phyloP scores from a whole-genome alignment of 1,284 basidiomycete genomes.

The Fistulina hepatica region DNA sequence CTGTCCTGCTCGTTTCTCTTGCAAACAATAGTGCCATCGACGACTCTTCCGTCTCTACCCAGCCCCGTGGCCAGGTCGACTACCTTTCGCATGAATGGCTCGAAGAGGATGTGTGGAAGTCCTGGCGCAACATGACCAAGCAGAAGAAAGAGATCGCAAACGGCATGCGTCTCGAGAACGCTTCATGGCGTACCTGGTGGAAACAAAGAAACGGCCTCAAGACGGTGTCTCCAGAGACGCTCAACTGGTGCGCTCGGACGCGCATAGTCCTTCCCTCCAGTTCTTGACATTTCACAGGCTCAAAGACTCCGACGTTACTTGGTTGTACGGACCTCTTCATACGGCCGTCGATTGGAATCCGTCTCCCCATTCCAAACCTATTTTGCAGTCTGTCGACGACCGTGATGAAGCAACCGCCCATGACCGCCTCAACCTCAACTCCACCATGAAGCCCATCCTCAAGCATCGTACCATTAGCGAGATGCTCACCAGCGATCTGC shows the following conservation, averaged over 20 bases:
- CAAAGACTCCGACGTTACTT: conserved; percentile 98
- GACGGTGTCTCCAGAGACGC: conserved; percentile 92
- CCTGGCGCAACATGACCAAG: conserved; percentile 96
- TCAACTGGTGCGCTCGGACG: conserved; percentile 76
- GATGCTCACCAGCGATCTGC: conserved; percentile 61
- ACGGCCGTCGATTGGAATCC: conserved; percentile 72
- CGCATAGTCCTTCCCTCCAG: conserved; percentile 7
- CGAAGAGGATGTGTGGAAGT: conserved; percentile 97
- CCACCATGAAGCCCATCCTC: conserved; percentile 72
- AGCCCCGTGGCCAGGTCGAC: conserved; percentile 66
- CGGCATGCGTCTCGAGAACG: conserved; percentile 91
- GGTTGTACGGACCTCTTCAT: conserved; percentile 96
- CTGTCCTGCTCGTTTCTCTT: conserved; percentile 55
- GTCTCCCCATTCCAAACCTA: conserved; percentile 34
- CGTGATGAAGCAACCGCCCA: conserved; percentile 23
- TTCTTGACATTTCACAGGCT: conserved; percentile 51
- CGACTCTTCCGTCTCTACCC: conserved; percentile 54
- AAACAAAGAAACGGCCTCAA: conserved; percentile 96
- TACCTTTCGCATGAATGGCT: conserved; percentile 92
- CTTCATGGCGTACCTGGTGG: conserved; percentile 98
- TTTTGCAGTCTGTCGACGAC: conserved; percentile 25
- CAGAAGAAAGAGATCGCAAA: conserved; percentile 99
- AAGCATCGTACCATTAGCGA: conserved; percentile 93
- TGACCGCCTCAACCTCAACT: conserved; percentile 28
- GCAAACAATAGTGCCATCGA: conserved; percentile 43